Evolutionary conservation across 2,329 filamentous ascomycete genomes (phyloP), one percentile per base, ranked within the genome.

Genomic region (Periconia macrospinosa): DNA sequence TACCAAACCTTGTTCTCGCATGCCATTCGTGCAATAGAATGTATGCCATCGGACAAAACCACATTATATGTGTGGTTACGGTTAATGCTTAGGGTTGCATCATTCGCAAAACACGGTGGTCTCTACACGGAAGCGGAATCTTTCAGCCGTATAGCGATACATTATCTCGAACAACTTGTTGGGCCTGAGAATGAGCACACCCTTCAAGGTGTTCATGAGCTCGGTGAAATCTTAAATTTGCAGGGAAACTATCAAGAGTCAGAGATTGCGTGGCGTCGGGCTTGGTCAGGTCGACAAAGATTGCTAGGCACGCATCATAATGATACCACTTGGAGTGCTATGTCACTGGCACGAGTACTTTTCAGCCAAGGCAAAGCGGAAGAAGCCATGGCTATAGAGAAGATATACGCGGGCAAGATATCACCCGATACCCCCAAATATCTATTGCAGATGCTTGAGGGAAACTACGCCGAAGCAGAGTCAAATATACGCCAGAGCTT

Each of bases 161-260:
- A 10, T 37, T 37, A 3, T 13, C 33, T 37, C 33, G 33, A 14
- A 37, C 5, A 37, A 13, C 33, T 37, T n/a, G 6, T 44, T 7
- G 27, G 49, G 19, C 11, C n/a, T 30, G 30, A 55, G 23, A 19
- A 49, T 42, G n/a, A 33, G 9, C 15, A 47, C 11, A 47, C 30
- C 43, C 44, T 57, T 33, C 37, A 23, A 8, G 27, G 41, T 11
- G n/a, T 52, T 11, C 13, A 30, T 3, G 11, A 23, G 14, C 41
- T 56, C 8, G 53, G 37, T 8, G 8, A n/a, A 14, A 15, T 14
- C 5, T 27, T 49, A 9, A 15, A 35, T 9, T 6, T 14, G 2
- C 44, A 46, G 20, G 51, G 51, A 6, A 23, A 49, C 13, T 45
- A 33, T 15, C 15, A 52, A 27, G 49, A 51, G 20, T 43, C 55